These are phyloP conservation scores for Citrullus amarus DNA, from an alignment of 306 rosid genomes.

Conservation along the genomic window DNA sequence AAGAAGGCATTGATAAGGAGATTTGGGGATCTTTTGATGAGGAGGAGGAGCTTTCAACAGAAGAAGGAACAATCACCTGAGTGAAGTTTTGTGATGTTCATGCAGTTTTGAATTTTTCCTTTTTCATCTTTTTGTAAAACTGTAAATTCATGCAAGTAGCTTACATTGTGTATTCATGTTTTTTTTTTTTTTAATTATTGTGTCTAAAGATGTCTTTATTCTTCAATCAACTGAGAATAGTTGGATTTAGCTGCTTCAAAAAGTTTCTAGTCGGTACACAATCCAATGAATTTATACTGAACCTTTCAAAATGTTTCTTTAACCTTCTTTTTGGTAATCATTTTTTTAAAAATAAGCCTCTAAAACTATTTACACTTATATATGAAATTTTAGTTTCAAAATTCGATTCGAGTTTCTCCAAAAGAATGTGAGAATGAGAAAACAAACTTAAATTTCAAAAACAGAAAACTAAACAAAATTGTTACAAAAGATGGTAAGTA, in stretches of 20 bases:
- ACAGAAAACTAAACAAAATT: too few species aligned
- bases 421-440: too few species aligned
- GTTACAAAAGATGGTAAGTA: too few species aligned
- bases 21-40: conserved; percentile 63
- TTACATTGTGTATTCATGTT: background rate
- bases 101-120: background rate
- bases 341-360: too few species aligned
- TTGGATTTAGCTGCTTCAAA: background rate
- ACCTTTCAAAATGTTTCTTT: too few species aligned
- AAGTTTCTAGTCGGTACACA: background rate
- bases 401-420: too few species aligned
- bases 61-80: conserved; percentile 29
- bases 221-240: background rate
- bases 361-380: too few species aligned
- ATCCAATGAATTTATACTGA: background rate
- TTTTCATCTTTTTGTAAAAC: background rate
- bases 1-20: conserved; percentile 63
- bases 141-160: background rate
- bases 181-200: background rate
- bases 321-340: too few species aligned
- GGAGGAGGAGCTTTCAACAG: conserved; percentile 30
- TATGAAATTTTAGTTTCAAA: too few species aligned
- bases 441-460: too few species aligned
- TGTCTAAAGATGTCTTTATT: background rate
- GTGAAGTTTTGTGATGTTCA: background rate